phyloP scores from a whole-genome alignment of 805 yeast species.

The Saturnispora zaruensis region DNA sequence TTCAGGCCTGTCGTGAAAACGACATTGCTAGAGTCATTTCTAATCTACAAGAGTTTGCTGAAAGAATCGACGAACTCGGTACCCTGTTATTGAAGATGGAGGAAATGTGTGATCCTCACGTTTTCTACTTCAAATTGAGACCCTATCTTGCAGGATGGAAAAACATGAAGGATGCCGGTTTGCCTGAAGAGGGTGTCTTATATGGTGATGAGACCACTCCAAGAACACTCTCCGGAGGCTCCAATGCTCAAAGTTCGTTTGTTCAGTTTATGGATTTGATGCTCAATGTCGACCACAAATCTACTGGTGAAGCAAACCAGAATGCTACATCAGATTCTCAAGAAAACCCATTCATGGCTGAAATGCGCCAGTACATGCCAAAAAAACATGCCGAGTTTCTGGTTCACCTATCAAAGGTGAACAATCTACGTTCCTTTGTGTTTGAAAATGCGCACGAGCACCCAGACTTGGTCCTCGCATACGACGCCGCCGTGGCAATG shows the following conservation, averaged over 20 bases:
- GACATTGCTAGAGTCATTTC: conserved; percentile 34
- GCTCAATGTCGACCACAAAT: conserved; percentile 65
- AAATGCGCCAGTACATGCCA: conserved; percentile 90
- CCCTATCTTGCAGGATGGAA: conserved; percentile 94
- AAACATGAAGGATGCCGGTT: conserved; percentile 81
- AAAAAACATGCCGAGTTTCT: conserved; percentile 72
- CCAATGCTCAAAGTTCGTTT: conserved; percentile 87
- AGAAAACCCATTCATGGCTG: conserved; percentile 52
- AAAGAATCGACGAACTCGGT: conserved; percentile 64
- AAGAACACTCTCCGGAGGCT: conserved; percentile 72
- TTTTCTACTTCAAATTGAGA: conserved; percentile 75
- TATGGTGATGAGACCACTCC: conserved; percentile 60
- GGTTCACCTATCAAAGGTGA: conserved; percentile 44
- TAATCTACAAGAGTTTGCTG: conserved; percentile 59
- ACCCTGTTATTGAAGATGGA: conserved; percentile 72
- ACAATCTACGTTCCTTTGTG: conserved; percentile 62
- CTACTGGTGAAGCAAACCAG: conserved; percentile 44
- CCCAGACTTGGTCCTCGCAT: conserved; percentile 58
- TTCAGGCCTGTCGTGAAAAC: conserved; percentile 43
- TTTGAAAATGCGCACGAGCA: conserved; percentile 29
- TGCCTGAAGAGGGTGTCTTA: conserved; percentile 55
- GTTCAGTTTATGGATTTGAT: conserved; percentile 80
- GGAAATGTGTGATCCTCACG: conserved; percentile 92
- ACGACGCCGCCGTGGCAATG: conserved; percentile 87
- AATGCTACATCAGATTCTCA: conserved; percentile 10